phyloP scores from a whole-genome alignment of 345 rosid genomes.

The Pugionium cornutum region DNA sequence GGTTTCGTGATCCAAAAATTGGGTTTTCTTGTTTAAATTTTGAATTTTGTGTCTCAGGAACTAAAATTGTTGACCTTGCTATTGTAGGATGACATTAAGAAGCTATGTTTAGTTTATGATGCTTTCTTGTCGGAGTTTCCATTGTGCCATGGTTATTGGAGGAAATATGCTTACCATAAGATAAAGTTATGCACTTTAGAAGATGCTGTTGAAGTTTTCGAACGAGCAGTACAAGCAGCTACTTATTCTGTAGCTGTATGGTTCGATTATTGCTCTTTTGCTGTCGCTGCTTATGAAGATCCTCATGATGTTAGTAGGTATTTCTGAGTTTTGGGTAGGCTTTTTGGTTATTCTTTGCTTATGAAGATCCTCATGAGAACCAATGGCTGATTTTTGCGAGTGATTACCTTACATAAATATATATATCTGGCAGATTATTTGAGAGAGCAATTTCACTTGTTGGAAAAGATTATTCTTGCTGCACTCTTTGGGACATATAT shows the following conservation, averaged over 20 bases:
- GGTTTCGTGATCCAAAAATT: not conserved
- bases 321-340: slow-evolving; percentile 24
- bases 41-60: not conserved
- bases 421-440: slow-evolving; percentile 58
- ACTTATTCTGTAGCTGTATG: slow-evolving; percentile 74
- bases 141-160: slow-evolving; percentile 88
- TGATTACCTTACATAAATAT: not conserved
- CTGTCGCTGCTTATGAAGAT: slow-evolving; percentile 59
- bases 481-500: slow-evolving; percentile 76
- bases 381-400: not conserved
- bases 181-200: slow-evolving; percentile 54
- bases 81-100: slow-evolving; percentile 70
- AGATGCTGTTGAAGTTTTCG: slow-evolving; percentile 68
- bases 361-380: not conserved
- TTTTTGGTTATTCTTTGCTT: slow-evolving; percentile 5
- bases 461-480: slow-evolving; percentile 81
- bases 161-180: slow-evolving; percentile 68
- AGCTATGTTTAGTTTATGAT: slow-evolving; percentile 64
- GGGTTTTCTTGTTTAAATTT: not conserved
- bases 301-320: slow-evolving; percentile 76
- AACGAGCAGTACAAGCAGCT: slow-evolving; percentile 66
- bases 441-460: slow-evolving; percentile 72
- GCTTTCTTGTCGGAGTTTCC: slow-evolving; percentile 80
- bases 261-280: slow-evolving; percentile 73
- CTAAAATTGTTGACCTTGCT: slow-evolving; percentile 11